Evolutionary conservation across 2,329 filamentous ascomycete genomes (phyloP).

Genomic region (Lachnellula willkommii): DNA sequence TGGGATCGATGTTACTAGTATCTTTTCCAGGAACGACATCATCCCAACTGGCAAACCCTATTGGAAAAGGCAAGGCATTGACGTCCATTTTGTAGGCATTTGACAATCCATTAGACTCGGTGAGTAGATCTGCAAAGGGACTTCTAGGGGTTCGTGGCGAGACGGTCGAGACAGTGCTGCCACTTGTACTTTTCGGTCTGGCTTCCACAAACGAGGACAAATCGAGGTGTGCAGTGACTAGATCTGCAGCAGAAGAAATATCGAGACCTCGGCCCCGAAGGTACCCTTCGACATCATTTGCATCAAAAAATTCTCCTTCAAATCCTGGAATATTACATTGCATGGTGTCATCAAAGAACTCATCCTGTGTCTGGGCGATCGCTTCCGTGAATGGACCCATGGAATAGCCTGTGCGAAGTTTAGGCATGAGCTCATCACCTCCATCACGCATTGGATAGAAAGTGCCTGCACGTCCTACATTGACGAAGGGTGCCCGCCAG

Average conservation of each 20-base stretch:
- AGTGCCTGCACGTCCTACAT: conserved; percentile 63
- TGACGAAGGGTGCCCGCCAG: conserved; percentile 56
- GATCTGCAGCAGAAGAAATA: conserved; percentile 57
- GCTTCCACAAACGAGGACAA: conserved; percentile 13
- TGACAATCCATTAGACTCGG: background rate
- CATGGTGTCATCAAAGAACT: conserved; percentile 43
- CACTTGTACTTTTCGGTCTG: conserved; percentile 13
- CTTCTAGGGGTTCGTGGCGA: conserved; percentile 24
- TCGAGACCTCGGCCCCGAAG: conserved; percentile 57
- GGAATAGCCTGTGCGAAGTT: conserved; percentile 34
- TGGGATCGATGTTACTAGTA: conserved; percentile 16
- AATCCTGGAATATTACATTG: conserved; percentile 54
- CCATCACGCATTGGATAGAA: conserved; percentile 45
- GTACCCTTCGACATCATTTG: conserved; percentile 71
- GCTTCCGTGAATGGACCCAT: conserved; percentile 45
- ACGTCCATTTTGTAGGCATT: conserved; percentile 4
- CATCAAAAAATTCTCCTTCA: conserved; percentile 71
- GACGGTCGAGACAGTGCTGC: conserved; percentile 3
- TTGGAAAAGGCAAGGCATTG: conserved; percentile 19
- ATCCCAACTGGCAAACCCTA: conserved; percentile 11
- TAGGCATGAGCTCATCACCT: conserved; percentile 24
- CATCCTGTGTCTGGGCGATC: conserved; percentile 38
- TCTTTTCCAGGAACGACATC: conserved; percentile 2
- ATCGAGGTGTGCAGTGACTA: conserved; percentile 54
- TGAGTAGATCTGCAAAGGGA: conserved; percentile 6